Base-by-base conservation (phyloP, 208 protist species). In the Crithidia thermophila region DNA sequence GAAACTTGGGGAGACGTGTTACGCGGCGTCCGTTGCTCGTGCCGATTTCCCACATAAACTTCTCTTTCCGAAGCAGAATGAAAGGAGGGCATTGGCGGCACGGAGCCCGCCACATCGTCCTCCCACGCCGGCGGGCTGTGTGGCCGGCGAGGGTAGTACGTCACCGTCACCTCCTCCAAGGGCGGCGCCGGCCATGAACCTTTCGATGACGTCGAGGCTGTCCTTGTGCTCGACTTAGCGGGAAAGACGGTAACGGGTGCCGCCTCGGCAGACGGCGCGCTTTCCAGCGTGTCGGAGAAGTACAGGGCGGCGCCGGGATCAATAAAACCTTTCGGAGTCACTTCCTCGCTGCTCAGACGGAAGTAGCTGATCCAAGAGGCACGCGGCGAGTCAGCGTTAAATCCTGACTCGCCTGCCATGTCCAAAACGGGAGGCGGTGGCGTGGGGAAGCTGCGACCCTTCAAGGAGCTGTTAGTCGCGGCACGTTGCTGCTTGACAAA, bases 141-240 rank as follows among this genome's bases (percentile, higher is more conserved):
- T 21, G 83, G 79, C 4, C 45, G 79, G 0, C 79, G 84, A 13
- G 80, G 84, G 57, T 85, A 86, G 58, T 58, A 75, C 21, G 51
- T 23, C 10, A 61, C 46, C 16, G 49, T 27, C 4, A 61, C 21
- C 55, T 61, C 55, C 25, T 21, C 55, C 16, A 30, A 14, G 11
- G 16, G 10, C 9, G 51, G 27, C 4, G n/a, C n/a, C 20, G 33
- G 33, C 27, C 14, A n/a, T n/a, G n/a, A n/a, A n/a, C n/a, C n/a
- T n/a, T n/a, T n/a, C 46, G 18, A 66, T 43, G 39, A 10, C 39
- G 16, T 43, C 39, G 39, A 43, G 13, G 16, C 39, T 43, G n/a
- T n/a, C n/a, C n/a, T n/a, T n/a, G n/a, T n/a, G n/a, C n/a, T n/a
- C n/a, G n/a, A n/a, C n/a, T n/a, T n/a, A n/a, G n/a, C n/a, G n/a